These are phyloP conservation scores for Thelephora ganbajun DNA, from an alignment of 768 basidiomycete genomes.

Conservation along the genomic window DNA sequence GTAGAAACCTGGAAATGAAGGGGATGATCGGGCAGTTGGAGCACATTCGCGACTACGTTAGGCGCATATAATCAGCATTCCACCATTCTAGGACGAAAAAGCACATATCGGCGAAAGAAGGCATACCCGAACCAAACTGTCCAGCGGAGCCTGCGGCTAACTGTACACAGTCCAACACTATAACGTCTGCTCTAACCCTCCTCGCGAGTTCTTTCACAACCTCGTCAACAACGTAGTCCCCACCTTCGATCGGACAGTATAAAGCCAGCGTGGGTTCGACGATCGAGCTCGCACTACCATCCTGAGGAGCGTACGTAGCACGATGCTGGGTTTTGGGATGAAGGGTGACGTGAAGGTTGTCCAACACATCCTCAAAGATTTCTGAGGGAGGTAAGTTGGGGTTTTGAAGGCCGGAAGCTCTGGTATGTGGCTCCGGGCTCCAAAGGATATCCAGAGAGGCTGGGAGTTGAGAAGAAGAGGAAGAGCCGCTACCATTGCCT, in stretches of 20 bases:
- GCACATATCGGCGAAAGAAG: not conserved
- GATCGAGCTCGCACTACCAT: conserved; percentile 38
- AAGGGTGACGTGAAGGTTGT: conserved; percentile 62
- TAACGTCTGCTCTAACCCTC: conserved; percentile 62
- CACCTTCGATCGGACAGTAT: conserved; percentile 83
- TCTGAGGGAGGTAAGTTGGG: conserved; percentile 51
- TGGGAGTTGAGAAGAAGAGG: too few species aligned
- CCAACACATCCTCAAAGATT: conserved; percentile 61
- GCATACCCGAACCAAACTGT: conserved; percentile 61
- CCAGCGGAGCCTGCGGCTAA: conserved; percentile 85
- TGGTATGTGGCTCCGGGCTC: conserved; percentile 24
- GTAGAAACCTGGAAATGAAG: conserved; percentile 42
- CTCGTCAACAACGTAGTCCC: conserved; percentile 67
- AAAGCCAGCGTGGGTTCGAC: conserved; percentile 74
- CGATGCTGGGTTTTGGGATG: conserved; percentile 75
- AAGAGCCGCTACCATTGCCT: too few species aligned
- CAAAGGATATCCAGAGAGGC: conserved; percentile 35
- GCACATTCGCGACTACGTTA: conserved; percentile 47
- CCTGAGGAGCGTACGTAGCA: conserved; percentile 41
- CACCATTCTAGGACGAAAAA: not conserved
- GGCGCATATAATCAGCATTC: too few species aligned
- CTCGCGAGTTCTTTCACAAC: conserved; percentile 69
- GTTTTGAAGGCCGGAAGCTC: conserved; percentile 13
- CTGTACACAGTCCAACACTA: conserved; percentile 73
- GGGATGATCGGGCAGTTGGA: conserved; percentile 63